Percentiles rank a stretch among this genome's conserved stretches.
phyloP scores from a whole-genome alignment of 331 rosid species.

The Pyrus hybrid region DNA sequence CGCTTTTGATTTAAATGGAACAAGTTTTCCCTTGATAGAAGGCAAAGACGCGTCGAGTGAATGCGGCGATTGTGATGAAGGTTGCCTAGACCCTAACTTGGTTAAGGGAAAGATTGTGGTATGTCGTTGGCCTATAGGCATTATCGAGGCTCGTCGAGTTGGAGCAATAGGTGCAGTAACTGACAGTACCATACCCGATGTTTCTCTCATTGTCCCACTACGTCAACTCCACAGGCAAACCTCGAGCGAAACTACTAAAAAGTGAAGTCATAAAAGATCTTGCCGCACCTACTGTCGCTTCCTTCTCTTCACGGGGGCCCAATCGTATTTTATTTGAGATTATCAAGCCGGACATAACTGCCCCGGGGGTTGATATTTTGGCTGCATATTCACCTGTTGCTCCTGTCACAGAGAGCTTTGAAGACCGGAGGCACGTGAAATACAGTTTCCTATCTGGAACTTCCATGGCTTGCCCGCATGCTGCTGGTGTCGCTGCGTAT shows the following conservation, averaged over 20 bases:
- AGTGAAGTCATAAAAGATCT: neutral
- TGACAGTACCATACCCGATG: neutral
- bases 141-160: neutral
- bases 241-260: constrained; percentile 13
- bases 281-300: neutral
- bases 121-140: neutral
- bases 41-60: neutral
- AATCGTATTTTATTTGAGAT: constrained; percentile 1
- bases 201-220: neutral
- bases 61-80: neutral
- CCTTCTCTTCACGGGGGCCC: constrained; percentile 23
- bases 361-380: constrained; percentile 41
- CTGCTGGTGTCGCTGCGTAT: constrained; percentile 32
- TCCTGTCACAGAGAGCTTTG: neutral
- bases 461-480: constrained; percentile 48
- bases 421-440: constrained; percentile 5
- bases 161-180: constrained; percentile 8
- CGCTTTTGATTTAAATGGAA: constrained; percentile 9
- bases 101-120: constrained; percentile 23
- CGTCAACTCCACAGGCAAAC: neutral
- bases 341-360: constrained; percentile 39
- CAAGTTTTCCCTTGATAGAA: neutral
- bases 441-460: constrained; percentile 37
- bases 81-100: neutral
- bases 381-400: constrained; percentile 32